phyloP scores from a whole-genome alignment of 352 stramenopile species.

The Saprolegnia diclina region DNA sequence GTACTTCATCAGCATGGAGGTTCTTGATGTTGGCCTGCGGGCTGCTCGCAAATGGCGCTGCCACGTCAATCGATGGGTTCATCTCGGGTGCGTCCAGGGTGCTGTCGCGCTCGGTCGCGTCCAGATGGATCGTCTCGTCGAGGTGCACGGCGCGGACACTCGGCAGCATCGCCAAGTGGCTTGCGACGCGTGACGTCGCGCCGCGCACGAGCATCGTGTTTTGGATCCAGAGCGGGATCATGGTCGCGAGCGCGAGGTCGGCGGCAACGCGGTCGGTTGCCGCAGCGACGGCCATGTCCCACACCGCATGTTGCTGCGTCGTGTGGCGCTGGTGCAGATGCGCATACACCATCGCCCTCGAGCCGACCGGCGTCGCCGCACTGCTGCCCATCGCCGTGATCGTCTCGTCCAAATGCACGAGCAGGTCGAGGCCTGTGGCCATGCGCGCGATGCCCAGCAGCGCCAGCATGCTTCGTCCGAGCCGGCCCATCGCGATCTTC shows the following conservation, averaged over 20 bases:
- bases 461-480: neutral
- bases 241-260: neutral
- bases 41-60: conserved; percentile 36
- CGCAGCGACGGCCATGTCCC: neutral
- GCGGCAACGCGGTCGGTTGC: neutral
- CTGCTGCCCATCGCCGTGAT: neutral
- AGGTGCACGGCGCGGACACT: conserved; percentile 10
- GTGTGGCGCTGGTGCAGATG: neutral
- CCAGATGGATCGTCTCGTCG: neutral
- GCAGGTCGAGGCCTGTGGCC: neutral
- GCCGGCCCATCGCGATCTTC: neutral
- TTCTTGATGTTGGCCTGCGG: conserved; percentile 38
- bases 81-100: neutral
- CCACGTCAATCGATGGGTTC: conserved; percentile 30
- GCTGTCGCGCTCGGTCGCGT: neutral
- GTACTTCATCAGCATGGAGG: conserved; percentile 27
- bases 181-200: neutral
- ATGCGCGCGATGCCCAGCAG: neutral
- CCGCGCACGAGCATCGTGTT: conserved; percentile 46
- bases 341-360: neutral
- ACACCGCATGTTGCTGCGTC: neutral
- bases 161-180: neutral
- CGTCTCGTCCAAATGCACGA: conserved; percentile 3
- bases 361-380: neutral
- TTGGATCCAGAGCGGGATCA: conserved; percentile 45